phyloP scores from a whole-genome alignment of 2,329 filamentous ascomycete genomes.

The Chaetomium strumarium region DNA sequence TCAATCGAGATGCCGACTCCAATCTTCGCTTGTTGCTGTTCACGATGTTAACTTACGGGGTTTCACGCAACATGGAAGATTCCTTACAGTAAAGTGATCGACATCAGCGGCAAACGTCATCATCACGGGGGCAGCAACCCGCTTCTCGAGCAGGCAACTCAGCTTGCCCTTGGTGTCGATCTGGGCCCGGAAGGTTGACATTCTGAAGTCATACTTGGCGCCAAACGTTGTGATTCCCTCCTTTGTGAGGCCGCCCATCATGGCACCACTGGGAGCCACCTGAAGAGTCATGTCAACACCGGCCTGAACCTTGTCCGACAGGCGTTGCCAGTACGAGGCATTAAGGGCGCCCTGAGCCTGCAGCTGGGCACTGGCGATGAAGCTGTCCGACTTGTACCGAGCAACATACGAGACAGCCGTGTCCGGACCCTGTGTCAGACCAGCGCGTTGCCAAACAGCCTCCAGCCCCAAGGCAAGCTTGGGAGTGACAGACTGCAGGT shows the following conservation, averaged over 20 bases:
- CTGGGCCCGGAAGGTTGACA: slow-evolving; percentile 92
- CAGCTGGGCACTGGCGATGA: slow-evolving; percentile 87
- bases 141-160: slow-evolving; percentile 89
- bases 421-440: slow-evolving; percentile 81
- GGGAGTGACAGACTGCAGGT: slow-evolving; percentile 88
- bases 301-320: slow-evolving; percentile 93
- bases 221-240: slow-evolving; percentile 89
- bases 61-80: background rate
- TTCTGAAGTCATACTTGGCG: slow-evolving; percentile 96
- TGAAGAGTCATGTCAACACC: slow-evolving; percentile 92
- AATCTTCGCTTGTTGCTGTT: slow-evolving; percentile 87
- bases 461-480: slow-evolving; percentile 84
- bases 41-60: slow-evolving; percentile 26
- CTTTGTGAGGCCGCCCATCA: slow-evolving; percentile 74
- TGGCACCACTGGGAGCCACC: slow-evolving; percentile 60
- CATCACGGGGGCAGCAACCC: slow-evolving; percentile 84
- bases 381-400: slow-evolving; percentile 85
- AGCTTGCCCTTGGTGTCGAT: slow-evolving; percentile 93
- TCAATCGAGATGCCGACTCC: slow-evolving; percentile 92
- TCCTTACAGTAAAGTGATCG: slow-evolving; percentile 84
- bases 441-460: slow-evolving; percentile 86
- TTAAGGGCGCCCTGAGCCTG: slow-evolving; percentile 83
- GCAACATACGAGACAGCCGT: slow-evolving; percentile 84
- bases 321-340: slow-evolving; percentile 86
- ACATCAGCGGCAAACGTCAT: slow-evolving; percentile 96